Percentiles rank a stretch among this genome's conserved stretches.
phyloP scores from a whole-genome alignment of 2,329 filamentous ascomycete genomes.

The Teratosphaeria gauchensis region DNA sequence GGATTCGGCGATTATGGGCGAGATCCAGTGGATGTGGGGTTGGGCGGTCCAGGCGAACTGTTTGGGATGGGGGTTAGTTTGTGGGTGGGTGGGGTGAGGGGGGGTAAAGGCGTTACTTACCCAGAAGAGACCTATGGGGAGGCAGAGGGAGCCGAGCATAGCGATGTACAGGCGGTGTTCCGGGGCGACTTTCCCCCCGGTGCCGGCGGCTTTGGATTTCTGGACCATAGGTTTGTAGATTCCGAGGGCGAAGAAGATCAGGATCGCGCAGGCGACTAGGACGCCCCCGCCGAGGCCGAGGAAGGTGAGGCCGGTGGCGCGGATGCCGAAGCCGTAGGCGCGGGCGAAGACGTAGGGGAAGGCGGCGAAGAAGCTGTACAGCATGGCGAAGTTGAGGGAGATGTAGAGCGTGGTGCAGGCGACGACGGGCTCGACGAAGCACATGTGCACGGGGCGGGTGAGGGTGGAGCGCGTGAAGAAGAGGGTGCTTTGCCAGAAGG shows the following conservation, averaged over 20 bases:
- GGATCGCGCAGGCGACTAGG: conserved; percentile 37
- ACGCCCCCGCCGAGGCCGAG: conserved; percentile 61
- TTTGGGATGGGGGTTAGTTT: conserved; percentile 21
- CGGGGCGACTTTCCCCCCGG: conserved; percentile 20
- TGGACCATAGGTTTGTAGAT: conserved; percentile 21
- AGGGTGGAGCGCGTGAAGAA: too few relatives aligned
- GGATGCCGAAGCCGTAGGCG: conserved; percentile 66
- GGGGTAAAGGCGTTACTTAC: conserved; percentile 9
- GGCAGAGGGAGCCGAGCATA: conserved; percentile 22
- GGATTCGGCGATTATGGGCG: conserved; percentile 25
- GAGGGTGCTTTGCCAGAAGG: too few relatives aligned
- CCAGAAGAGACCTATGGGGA: conserved; percentile 22
- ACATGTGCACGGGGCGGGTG: too few relatives aligned
- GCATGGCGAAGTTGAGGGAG: too few relatives aligned
- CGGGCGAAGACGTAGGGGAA: conserved; percentile 46
- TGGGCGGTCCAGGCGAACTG: conserved; percentile 32
- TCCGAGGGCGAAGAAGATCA: conserved; percentile 29
- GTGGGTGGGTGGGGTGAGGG: not conserved
- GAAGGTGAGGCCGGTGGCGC: conserved; percentile 69
- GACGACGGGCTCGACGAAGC: too few relatives aligned
- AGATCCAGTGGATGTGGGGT: conserved; percentile 30
- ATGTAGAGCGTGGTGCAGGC: too few relatives aligned
- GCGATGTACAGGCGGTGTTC: conserved; percentile 28
- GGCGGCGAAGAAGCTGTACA: not conserved
- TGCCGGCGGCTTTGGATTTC: conserved; percentile 18